Percentiles rank a stretch among this genome's conserved stretches.
Evolutionary conservation across 176 grass and related monocot genomes (phyloP).

Genomic region (Juncus inflexus): DNA sequence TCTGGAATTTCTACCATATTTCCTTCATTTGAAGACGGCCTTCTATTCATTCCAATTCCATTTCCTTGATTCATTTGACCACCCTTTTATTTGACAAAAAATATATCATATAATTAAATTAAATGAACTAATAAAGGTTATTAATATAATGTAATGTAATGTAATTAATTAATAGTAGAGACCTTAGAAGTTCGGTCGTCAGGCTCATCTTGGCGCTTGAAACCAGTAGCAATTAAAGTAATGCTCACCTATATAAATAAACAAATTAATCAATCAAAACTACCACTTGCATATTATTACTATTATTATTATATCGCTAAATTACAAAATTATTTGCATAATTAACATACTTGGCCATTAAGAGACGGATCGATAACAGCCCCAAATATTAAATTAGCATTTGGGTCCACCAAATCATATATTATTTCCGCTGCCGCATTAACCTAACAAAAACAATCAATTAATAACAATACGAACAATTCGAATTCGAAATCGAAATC

Average conservation of each 20-base stretch:
- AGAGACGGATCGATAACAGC: constrained; percentile 92
- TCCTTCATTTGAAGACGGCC: constrained; percentile 35
- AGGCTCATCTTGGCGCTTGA: constrained; percentile 71
- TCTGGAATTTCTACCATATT: constrained; percentile 67
- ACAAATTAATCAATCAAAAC: constrained; percentile 14
- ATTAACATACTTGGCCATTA: constrained; percentile 72
- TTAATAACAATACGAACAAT: neutral
- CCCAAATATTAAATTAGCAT: constrained; percentile 99
- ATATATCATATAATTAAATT: constrained; percentile 11
- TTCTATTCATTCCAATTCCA: constrained; percentile 29
- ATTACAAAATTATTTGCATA: neutral
- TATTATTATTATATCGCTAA: neutral
- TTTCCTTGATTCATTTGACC: constrained; percentile 47
- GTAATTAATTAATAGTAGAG: neutral
- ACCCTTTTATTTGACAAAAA: constrained; percentile 37
- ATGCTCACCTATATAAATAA: constrained; percentile 66
- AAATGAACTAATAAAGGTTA: neutral
- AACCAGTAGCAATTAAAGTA: constrained; percentile 86
- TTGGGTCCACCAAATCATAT: constrained; percentile 95
- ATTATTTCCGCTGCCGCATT: constrained; percentile 96
- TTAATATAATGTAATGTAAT: too few species aligned
- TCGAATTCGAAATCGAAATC: neutral
- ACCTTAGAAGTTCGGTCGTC: constrained; percentile 53
- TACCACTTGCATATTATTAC: neutral
- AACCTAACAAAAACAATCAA: constrained; percentile 46